These are phyloP conservation scores for Suillus tomentosus DNA, from an alignment of 768 basidiomycete genomes.

Conservation along the genomic window DNA sequence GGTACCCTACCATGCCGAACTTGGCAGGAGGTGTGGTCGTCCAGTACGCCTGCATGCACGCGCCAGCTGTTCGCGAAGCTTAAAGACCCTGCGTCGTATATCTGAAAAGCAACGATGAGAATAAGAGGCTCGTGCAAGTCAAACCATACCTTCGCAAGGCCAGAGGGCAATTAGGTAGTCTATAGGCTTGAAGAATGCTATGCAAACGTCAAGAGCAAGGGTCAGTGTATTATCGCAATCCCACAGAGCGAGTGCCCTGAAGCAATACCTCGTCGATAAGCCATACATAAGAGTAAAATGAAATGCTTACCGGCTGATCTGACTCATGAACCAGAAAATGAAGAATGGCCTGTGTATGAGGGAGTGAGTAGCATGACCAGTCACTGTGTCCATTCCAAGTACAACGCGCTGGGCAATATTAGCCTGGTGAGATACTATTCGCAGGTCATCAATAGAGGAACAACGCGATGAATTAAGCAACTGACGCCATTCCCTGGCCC, in stretches of 20 bases:
- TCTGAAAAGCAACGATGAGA: constrained; percentile 37
- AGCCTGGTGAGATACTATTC: constrained; percentile 57
- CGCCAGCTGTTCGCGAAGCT: constrained; percentile 47
- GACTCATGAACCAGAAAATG: constrained; percentile 76
- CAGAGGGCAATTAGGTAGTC: constrained; percentile 64
- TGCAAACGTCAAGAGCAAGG: constrained; percentile 63
- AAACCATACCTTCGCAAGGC: constrained; percentile 59
- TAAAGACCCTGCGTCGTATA: constrained; percentile 50
- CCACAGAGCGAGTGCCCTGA: constrained; percentile 61
- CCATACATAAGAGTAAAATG: constrained; percentile 11
- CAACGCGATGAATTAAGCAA: constrained; percentile 17
- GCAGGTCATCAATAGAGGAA: constrained; percentile 12
- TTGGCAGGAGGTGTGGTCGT: constrained; percentile 31
- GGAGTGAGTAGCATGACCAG: constrained; percentile 48
- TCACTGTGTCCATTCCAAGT: constrained; percentile 59
- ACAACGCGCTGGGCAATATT: constrained; percentile 61
- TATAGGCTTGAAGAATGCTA: constrained; percentile 58
- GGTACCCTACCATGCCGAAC: constrained; percentile 9
- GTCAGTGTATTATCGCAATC: constrained; percentile 57
- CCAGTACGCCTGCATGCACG: constrained; percentile 51
- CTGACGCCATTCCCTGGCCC: constrained; percentile 71
- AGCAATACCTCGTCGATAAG: constrained; percentile 2
- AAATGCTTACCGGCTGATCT: constrained; percentile 53
- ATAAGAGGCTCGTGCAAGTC: constrained; percentile 1
- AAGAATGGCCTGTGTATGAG: constrained; percentile 65